Evolutionary conservation across 495 filamentous ascomycete species (phyloP).

Genomic region (Penicillium paradoxum): DNA sequence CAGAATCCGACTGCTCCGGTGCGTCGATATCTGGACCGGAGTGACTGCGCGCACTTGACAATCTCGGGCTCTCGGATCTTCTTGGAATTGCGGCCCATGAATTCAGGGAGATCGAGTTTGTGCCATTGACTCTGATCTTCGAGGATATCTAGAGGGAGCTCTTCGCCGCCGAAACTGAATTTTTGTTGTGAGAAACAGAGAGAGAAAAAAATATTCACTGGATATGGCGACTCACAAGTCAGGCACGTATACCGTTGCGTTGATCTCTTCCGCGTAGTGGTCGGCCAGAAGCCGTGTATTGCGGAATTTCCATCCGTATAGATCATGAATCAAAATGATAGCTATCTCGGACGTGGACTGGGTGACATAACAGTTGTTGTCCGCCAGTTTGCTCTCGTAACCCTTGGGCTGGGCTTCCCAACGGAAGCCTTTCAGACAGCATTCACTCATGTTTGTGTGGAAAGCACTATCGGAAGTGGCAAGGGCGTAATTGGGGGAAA

Average conservation of each 20-base stretch:
- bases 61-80: conserved; percentile 51
- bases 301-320: conserved; percentile 47
- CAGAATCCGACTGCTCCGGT: conserved; percentile 58
- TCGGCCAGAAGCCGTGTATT: conserved; percentile 48
- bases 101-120: conserved; percentile 37
- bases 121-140: conserved; percentile 17
- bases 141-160: conserved; percentile 32
- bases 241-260: conserved; percentile 47
- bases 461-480: too few species aligned
- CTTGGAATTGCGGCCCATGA: conserved; percentile 35
- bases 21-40: conserved; percentile 37
- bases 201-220: too few species aligned
- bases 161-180: conserved; percentile 31
- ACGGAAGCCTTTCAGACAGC: conserved; percentile 29
- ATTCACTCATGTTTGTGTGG: conserved; percentile 10
- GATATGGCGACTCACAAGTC: conserved; percentile 32
- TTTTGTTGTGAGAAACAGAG: background rate
- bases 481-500: too few species aligned
- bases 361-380: conserved; percentile 39
- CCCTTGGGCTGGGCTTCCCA: conserved; percentile 47
- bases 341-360: conserved; percentile 32
- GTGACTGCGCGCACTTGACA: conserved; percentile 39
- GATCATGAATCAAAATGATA: conserved; percentile 43
- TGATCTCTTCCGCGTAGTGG: conserved; percentile 41
- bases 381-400: conserved; percentile 28